Conservation (phyloP, 2,329 filamentous ascomycete genomes). For the Pseudopithomyces chartarum region DNA sequence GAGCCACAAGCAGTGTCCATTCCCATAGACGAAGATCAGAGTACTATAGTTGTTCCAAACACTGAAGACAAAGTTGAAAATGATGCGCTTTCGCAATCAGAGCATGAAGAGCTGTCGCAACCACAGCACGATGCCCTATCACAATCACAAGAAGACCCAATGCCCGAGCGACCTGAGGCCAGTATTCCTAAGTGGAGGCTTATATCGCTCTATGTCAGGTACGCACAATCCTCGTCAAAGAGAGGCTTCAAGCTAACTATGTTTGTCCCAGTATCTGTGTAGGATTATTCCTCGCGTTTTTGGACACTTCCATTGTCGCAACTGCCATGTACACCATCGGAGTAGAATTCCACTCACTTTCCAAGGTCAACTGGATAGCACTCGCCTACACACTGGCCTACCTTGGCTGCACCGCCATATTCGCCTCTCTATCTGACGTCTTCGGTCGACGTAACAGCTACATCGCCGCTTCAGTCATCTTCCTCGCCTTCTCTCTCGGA, state of each 20-base stretch:
- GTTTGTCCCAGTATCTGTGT: slow-evolving; percentile 50
- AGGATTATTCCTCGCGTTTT: slow-evolving; percentile 62
- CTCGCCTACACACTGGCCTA: slow-evolving; percentile 52
- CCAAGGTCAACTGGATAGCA: slow-evolving; percentile 23
- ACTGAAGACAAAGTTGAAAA: no score
- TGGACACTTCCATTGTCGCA: slow-evolving; percentile 66
- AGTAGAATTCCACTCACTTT: slow-evolving; percentile 52
- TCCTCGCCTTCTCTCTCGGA: slow-evolving; percentile 8
- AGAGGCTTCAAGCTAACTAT: neutral
- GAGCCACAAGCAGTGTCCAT: no score
- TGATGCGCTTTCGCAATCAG: no score
- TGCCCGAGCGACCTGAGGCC: neutral
- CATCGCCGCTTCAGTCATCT: slow-evolving; percentile 1
- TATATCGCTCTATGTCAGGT: slow-evolving; percentile 6
- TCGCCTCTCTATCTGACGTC: slow-evolving; percentile 6
- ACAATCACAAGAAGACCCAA: no score
- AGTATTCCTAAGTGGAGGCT: slow-evolving; percentile 2
- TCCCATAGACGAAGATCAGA: no score
- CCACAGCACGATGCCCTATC: no score
- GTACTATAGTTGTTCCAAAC: no score
- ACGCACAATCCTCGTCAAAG: neutral
- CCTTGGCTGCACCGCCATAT: slow-evolving; percentile 55
- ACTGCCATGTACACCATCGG: slow-evolving; percentile 63
- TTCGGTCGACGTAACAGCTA: slow-evolving; percentile 2
- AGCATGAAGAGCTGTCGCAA: no score